Evolutionary conservation across 805 yeast genomes (phyloP).

Genomic region (Ogataea nitratoaversa): DNA sequence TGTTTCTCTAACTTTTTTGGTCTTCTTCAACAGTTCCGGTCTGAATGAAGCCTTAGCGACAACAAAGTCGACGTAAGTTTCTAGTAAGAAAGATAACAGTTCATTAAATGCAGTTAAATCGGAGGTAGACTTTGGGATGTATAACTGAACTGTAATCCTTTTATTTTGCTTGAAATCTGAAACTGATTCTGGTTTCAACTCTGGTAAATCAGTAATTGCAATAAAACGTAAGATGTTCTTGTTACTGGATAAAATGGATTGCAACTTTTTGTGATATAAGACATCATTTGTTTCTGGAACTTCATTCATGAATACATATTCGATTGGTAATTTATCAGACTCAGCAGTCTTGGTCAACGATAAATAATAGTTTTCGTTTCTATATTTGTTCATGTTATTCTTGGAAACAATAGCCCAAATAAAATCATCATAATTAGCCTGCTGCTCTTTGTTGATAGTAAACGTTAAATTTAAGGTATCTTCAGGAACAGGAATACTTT

Average conservation of each 20-base stretch:
- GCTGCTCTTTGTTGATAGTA: conserved; percentile 41
- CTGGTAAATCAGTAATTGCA: conserved; percentile 80
- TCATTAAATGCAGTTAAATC: conserved; percentile 53
- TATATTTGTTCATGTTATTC: conserved; percentile 68
- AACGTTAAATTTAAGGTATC: conserved; percentile 63
- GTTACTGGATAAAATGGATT: conserved; percentile 35
- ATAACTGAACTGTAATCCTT: conserved; percentile 51
- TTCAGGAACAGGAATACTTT: conserved; percentile 49
- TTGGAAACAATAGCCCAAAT: conserved; percentile 84
- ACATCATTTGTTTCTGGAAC: conserved; percentile 72
- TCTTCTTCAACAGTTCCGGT: conserved; percentile 72
- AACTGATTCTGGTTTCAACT: conserved; percentile 61
- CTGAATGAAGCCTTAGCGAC: conserved; percentile 49
- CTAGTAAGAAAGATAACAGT: conserved; percentile 55
- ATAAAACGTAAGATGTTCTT: conserved; percentile 54
- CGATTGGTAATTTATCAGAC: conserved; percentile 61
- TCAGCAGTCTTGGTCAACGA: conserved; percentile 82
- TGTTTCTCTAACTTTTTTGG: conserved; percentile 69
- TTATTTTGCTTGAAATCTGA: conserved; percentile 48
- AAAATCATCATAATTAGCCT: conserved; percentile 56
- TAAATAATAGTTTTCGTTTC: conserved; percentile 75
- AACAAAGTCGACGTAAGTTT: conserved; percentile 30
- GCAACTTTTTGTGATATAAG: conserved; percentile 49
- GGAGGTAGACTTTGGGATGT: conserved; percentile 43
- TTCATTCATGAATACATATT: conserved; percentile 88